phyloP scores from a whole-genome alignment of 768 basidiomycete genomes.

The Rhodotorula taiwanensis region DNA sequence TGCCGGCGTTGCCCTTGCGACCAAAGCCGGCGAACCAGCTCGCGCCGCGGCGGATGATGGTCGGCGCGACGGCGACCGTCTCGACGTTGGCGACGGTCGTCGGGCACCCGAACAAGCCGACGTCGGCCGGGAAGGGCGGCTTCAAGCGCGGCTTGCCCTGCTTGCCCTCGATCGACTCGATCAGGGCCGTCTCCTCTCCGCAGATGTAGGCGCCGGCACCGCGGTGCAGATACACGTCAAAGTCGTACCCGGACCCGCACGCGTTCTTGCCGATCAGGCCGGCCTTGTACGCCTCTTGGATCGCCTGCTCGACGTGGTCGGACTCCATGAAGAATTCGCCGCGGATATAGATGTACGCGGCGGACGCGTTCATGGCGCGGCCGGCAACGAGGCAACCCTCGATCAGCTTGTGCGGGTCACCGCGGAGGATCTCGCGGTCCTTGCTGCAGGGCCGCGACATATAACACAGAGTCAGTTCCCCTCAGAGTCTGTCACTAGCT shows the following conservation, averaged over 20 bases:
- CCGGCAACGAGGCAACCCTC: constrained; percentile 97
- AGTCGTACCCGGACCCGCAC: constrained; percentile 85
- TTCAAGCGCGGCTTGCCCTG: constrained; percentile 97
- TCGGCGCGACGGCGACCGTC: constrained; percentile 95
- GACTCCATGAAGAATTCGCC: constrained; percentile 98
- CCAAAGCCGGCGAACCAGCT: constrained; percentile 91
- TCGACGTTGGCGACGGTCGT: constrained; percentile 98
- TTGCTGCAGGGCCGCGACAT: constrained; percentile 51
- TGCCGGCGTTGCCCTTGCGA: constrained; percentile 83
- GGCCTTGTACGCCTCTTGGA: constrained; percentile 84
- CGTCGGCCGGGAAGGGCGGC: constrained; percentile 97
- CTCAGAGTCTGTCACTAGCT: not conserved
- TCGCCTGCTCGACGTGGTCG: constrained; percentile 85
- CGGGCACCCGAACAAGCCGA: constrained; percentile 93
- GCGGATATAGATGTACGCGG: constrained; percentile 98
- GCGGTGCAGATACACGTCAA: constrained; percentile 97
- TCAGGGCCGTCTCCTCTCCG: constrained; percentile 95
- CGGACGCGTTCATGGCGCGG: constrained; percentile 80
- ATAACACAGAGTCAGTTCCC: not conserved
- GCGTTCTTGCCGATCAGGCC: constrained; percentile 84
- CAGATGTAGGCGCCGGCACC: constrained; percentile 98
- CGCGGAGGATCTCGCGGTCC: constrained; percentile 94
- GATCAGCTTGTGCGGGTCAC: constrained; percentile 95
- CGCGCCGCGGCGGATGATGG: constrained; percentile 81
- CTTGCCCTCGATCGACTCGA: constrained; percentile 94